Base-by-base conservation (phyloP, 805 yeast genomes). In the Ogataea parapolymorpha region DNA sequence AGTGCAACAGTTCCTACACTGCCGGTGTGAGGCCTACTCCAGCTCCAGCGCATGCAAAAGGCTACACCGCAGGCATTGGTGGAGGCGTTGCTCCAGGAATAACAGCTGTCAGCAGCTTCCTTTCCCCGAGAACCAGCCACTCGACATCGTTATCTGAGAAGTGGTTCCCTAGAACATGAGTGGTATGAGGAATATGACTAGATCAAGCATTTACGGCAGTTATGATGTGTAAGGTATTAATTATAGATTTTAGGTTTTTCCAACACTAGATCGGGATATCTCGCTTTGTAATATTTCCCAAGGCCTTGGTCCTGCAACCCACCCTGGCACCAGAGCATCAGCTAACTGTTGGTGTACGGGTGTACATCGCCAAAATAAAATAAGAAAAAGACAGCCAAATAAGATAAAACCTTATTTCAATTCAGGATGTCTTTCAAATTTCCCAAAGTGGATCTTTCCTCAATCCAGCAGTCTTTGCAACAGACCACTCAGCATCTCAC, bases 401-500 rank as follows among this genome's bases (percentile, higher is more conserved):
- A 30, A 28, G 30, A 34, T 28, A 40, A 29, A 29, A 13, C 12
- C 11, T 11, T n/a, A 15, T 17, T 23, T 18, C 12, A 29, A 16
- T 28, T 22, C 27, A 6, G 44, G 16, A 54, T 62, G 58, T 56
- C 63, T 7, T 59, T 59, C 46, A 62, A 59, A 37, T 53, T 65
- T 26, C 65, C 63, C 29, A 62, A 58, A 25, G 18, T 40, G 39
- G 43, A 40, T 35, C 43, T 65, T 20, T 44, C 55, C 2, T 45
- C 58, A 13, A 42, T 58, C 37, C 62, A 56, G 42, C 56, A 49
- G 37, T 54, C 62, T 13, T 44, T 64, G 41, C 62, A 58, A 44
- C 65, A 62, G 34, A 63, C 68, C 12, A 64, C 68, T 3, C 64
- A 61, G 33, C 59, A 58, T 40, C 37, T 63, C 39, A 46, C 56